Base-by-base conservation (phyloP, 192 early-diverging fungal genomes). In the Coemansia sp. region DNA sequence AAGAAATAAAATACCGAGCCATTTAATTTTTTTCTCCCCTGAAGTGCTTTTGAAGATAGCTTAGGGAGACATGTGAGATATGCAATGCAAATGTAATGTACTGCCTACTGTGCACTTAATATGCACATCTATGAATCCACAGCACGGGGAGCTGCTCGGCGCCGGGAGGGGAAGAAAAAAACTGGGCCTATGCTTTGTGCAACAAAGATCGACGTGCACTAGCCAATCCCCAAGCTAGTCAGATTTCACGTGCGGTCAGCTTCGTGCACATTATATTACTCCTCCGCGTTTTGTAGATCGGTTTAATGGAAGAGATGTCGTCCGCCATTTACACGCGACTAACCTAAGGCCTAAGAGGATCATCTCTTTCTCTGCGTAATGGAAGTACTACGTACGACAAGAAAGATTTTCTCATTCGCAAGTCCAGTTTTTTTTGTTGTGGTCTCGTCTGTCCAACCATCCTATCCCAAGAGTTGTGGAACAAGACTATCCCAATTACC, bases 261-360 rank as follows among this genome's bases (percentile, higher is more conserved):
- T 11, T 50, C n/a, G 47, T 50, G 47, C n/a, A 24, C n/a, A 10
- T 3, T 50, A 22, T 22, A 50, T 9, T 50, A 50, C 7, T 20
- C n/a, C n/a, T 50, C 20, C 47, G 47, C 47, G 20, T 20, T 34
- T 22, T 49, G 47, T 50, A 50, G 47, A 50, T 50, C 47, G 7
- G 3, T 22, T 50, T 24, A 20, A 50, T 22, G 47, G n/a, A 50
- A 8, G 47, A n/a, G 22, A 49, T 3, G 20, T 50, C 49, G 20
- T 50, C 49, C 49, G 49, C 49, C 49, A 11, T 50, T 50, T 50
- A 22, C 49, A 50, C 49, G 8, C n/a, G 49, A 50, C 49, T 50
- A 22, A n/a, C 5, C 4, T n/a, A n/a, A 10, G 1, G 18, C 46
- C 46, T 20, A 20, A 20, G n/a, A 50, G 20, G 49, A 50, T 50